Percentiles rank a stretch among this genome's conserved stretches.
Evolutionary conservation across 495 filamentous ascomycete species (phyloP).

Genomic region (Pyronema omphalodes): DNA sequence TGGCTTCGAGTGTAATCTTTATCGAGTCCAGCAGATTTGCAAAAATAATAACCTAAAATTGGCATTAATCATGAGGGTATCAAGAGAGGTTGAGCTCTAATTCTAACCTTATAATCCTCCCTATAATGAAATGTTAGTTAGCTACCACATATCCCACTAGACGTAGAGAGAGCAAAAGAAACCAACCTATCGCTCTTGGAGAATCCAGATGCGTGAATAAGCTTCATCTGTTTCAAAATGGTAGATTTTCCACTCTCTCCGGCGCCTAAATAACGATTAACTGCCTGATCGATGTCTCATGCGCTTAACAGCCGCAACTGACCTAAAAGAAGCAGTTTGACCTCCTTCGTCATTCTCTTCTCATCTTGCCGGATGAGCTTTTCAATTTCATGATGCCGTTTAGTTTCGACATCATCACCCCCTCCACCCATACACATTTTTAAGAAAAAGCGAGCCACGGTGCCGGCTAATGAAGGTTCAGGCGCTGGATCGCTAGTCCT

Average conservation of each 20-base stretch:
- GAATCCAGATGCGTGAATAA: conserved; percentile 90
- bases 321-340: conserved; percentile 75
- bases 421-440: conserved; percentile 44
- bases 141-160: not conserved
- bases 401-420: conserved; percentile 29
- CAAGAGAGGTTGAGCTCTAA: conserved; percentile 10
- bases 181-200: conserved; percentile 56
- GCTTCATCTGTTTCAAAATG: conserved; percentile 97
- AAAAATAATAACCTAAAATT: conserved; percentile 67
- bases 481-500: too few species aligned
- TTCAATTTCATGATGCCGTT: conserved; percentile 46
- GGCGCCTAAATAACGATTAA: conserved; percentile 43
- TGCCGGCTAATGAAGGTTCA: not conserved
- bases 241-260: conserved; percentile 97
- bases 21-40: conserved; percentile 78
- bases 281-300: not conserved
- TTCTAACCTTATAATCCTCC: conserved; percentile 6
- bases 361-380: conserved; percentile 60
- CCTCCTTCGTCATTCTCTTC: conserved; percentile 57
- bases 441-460: conserved; percentile 24
- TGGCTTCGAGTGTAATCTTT: conserved; percentile 78
- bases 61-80: conserved; percentile 36
- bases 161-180: not conserved
- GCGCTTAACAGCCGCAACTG: conserved; percentile 18
- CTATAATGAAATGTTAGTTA: not conserved